Conservation (phyloP, 1,284 basidiomycete species). For the Albatrellus sp. region DNA sequence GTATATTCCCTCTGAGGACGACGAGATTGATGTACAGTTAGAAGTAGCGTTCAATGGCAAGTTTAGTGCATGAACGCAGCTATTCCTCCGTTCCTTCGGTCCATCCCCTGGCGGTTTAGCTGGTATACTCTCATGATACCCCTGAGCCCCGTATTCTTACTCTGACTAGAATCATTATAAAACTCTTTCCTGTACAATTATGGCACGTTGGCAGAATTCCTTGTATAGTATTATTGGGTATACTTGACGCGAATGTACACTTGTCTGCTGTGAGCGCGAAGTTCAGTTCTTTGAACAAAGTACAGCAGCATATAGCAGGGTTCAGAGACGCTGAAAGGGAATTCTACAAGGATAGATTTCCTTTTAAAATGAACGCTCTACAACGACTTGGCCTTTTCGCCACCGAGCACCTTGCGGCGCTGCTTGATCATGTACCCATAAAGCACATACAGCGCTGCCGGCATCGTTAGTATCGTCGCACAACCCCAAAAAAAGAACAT, state of each 20-base stretch:
- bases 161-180: background rate
- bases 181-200: background rate
- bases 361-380: constrained; percentile 12
- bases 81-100: too few species aligned
- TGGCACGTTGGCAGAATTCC: too few species aligned
- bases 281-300: background rate
- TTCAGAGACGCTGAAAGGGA: too few species aligned
- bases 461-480: background rate
- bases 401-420: constrained; percentile 64
- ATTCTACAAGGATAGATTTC: background rate
- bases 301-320: too few species aligned
- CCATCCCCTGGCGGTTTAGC: too few species aligned
- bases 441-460: constrained; percentile 72
- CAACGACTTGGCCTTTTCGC: constrained; percentile 19
- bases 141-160: background rate
- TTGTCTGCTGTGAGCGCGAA: background rate
- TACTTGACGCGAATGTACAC: background rate
- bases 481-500: background rate
- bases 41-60: too few species aligned
- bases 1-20: constrained; percentile 25
- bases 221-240: background rate
- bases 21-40: background rate
- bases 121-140: background rate
- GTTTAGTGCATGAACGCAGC: too few species aligned
- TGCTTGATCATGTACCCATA: constrained; percentile 87